A percentile compares a stretch with the other conserved stretches of the same genome.
Evolutionary conservation across 2,329 filamentous ascomycete genomes (phyloP).

Genomic region (Bipolaris victoriae): DNA sequence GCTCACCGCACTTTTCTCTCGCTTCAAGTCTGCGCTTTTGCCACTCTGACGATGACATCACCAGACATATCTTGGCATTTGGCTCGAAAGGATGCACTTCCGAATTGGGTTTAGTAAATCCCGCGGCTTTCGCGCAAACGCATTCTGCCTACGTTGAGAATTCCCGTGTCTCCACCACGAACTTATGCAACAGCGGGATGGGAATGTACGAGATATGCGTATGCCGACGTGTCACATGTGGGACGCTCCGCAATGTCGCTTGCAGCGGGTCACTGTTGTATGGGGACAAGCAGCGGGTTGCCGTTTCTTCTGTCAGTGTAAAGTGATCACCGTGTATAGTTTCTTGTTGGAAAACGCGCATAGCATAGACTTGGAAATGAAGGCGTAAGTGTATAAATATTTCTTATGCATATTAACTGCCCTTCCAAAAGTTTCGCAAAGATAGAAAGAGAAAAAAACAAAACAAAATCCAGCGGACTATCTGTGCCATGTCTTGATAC

Average conservation of each 20-base stretch:
- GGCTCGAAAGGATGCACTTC: neutral
- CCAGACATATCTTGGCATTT: neutral
- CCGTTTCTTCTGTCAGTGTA: neutral
- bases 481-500: neutral
- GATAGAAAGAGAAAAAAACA: neutral
- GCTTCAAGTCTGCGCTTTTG: neutral
- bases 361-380: neutral
- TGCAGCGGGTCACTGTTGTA: neutral
- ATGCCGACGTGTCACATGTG: constrained; percentile 6
- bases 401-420: neutral
- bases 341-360: neutral
- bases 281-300: neutral
- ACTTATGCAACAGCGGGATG: neutral
- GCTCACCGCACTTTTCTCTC: neutral
- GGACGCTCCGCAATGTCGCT: neutral
- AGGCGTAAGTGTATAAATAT: neutral
- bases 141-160: neutral
- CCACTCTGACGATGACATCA: constrained; percentile 2
- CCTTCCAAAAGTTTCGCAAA: neutral
- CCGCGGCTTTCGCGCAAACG: neutral
- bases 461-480: neutral
- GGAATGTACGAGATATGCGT: neutral
- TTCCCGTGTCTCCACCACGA: neutral
- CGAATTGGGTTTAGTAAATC: neutral
- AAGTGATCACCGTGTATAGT: neutral